Conservation (phyloP, 177 flowering plant species). For the Telopea speciosissima region DNA sequence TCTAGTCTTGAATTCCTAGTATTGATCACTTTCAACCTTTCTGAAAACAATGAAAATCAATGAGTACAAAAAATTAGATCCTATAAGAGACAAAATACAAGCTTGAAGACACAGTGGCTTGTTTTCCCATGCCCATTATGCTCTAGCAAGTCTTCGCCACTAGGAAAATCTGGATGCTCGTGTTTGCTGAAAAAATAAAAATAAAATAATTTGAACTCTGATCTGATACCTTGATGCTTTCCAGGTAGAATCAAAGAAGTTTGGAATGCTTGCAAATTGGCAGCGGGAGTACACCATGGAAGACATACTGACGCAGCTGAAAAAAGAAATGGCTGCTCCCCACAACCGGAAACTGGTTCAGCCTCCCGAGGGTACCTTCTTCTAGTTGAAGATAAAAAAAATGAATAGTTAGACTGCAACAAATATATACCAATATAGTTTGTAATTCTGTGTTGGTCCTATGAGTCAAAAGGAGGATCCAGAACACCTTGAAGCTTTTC, state of each 20-base stretch:
- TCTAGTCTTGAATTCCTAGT: too few species aligned
- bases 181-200: background rate
- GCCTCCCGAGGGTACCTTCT: slow-evolving; percentile 90
- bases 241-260: slow-evolving; percentile 80
- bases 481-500: slow-evolving; percentile 17
- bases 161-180: background rate
- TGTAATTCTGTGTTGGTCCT: slow-evolving; percentile 30
- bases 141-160: background rate
- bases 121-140: too few species aligned
- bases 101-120: too few species aligned
- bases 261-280: slow-evolving; percentile 79
- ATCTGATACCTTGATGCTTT: background rate
- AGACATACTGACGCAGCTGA: slow-evolving; percentile 81
- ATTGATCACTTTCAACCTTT: too few species aligned
- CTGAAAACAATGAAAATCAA: too few species aligned
- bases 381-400: slow-evolving; percentile 39
- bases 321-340: slow-evolving; percentile 87
- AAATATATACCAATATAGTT: slow-evolving; percentile 29
- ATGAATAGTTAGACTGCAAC: slow-evolving; percentile 9
- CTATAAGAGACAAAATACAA: too few species aligned
- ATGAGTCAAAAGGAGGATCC: slow-evolving; percentile 16
- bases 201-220: background rate
- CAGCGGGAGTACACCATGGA: slow-evolving; percentile 96
- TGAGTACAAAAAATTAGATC: too few species aligned
- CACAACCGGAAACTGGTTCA: slow-evolving; percentile 88